Evolutionary conservation across 176 grass and related monocot species (phyloP), one percentile per base, ranked within the genome.

Genomic region (Aegilops umbellulata): DNA sequence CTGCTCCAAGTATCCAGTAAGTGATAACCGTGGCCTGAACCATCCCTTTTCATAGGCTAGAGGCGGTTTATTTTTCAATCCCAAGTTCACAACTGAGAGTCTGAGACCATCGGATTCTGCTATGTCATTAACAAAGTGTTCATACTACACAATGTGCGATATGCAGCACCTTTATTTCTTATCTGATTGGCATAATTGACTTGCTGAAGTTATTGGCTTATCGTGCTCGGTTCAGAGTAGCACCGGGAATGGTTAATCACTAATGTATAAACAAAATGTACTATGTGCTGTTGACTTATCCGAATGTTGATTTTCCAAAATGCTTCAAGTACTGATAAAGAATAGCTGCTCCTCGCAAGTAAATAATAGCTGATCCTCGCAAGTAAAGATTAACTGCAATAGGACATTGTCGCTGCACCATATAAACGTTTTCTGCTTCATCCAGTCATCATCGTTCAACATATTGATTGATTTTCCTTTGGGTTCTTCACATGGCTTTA

Each of bases 341-440:
- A 77, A 15, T 49, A 61, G 35, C 3, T 19, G 20, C 15, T 74
- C 69, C 22, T 42, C 14, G 12, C 3, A 72, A 38, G 46, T 84
- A 72, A 31, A 65, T 5, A 77, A 15, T 49, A 61, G 34, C 3
- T 19, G 20, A 10, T 74, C 69, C 22, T 42, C 14, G n/a, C 3
- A 72, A 38, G 46, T 84, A 72, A 31, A 65, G 31, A 58, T 7
- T 80, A 57, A 57, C 13, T 6, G 14, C n/a, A 66, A 20, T 44
- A 84, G 60, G 68, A 65, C 57, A 65, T 65, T 80, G 30, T 73
- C 10, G 44, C 67, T 42, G 31, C 2, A 53, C 63, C 55, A 73
- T 63, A 14, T 11, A 29, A 58, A 15, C 20, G 19, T 24, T 83
- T 65, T 74, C 11, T 83, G 25, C 26, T 87, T 35, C 89, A 83